These are phyloP conservation scores for Wallacemonas sp. DNA, from an alignment of 208 protist species.

Conservation along the genomic window DNA sequence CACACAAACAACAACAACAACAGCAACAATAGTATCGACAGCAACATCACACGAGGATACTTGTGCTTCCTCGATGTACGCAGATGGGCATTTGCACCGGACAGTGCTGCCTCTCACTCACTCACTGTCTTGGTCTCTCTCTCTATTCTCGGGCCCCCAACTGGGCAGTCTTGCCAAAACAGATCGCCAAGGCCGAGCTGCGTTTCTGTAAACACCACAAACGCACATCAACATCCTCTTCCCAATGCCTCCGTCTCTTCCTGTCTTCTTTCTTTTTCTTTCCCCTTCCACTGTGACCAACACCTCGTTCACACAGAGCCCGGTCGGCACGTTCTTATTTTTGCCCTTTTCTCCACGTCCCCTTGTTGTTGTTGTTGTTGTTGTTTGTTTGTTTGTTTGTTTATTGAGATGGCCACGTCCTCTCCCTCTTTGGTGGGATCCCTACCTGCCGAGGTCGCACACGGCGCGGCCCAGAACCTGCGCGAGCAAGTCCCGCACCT, in stretches of 20 bases:
- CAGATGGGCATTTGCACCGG: not conserved
- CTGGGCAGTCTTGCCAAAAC: too few relatives aligned
- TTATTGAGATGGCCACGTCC: not conserved
- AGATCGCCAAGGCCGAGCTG: too few relatives aligned
- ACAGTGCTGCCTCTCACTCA: not conserved
- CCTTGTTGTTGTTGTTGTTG: constrained; percentile 17
- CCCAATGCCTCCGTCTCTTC: not conserved
- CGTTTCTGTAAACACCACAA: too few relatives aligned
- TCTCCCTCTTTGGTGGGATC: not conserved
- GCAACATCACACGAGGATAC: not conserved
- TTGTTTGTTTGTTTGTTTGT: not conserved
- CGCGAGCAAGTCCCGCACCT: not conserved
- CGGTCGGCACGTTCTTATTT: not conserved
- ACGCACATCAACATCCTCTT: too few relatives aligned
- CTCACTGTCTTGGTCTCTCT: too few relatives aligned
- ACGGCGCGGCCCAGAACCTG: not conserved
- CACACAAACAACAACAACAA: constrained; percentile 4
- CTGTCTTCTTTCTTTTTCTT: not conserved
- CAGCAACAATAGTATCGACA: constrained; percentile 6
- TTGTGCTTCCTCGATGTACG: not conserved
- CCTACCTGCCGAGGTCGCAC: not conserved
- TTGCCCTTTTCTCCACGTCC: not conserved
- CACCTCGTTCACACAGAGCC: not conserved
- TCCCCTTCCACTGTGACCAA: not conserved
- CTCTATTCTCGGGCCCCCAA: too few relatives aligned